Percentiles rank a stretch among this genome's conserved stretches.
phyloP scores from a whole-genome alignment of 2,329 filamentous ascomycete genomes.

The Cryphonectria carpinicola region DNA sequence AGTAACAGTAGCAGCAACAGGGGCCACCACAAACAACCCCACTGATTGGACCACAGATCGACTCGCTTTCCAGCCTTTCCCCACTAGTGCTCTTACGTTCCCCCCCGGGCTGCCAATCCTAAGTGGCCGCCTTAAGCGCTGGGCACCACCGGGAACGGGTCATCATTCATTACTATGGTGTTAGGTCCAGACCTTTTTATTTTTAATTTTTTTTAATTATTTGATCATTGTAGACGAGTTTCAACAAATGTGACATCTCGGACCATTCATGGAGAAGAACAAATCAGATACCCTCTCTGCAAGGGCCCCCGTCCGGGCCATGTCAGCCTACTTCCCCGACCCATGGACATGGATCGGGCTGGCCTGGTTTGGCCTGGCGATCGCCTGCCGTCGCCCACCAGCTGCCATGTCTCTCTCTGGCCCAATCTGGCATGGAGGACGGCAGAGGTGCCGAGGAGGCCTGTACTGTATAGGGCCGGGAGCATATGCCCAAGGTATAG shows the following conservation, averaged over 20 bases:
- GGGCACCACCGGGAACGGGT: neutral
- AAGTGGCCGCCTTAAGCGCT: conserved; percentile 10
- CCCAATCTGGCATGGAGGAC: neutral
- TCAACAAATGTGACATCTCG: neutral
- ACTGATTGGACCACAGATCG: conserved; percentile 1
- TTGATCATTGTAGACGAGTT: neutral
- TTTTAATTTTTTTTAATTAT: too few relatives aligned
- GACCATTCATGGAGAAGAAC: neutral
- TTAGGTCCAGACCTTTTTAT: neutral
- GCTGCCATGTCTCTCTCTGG: neutral
- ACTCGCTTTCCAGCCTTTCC: neutral
- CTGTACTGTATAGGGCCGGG: neutral
- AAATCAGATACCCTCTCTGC: neutral
- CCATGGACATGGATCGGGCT: neutral
- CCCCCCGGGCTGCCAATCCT: conserved; percentile 1
- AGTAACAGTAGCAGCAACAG: neutral
- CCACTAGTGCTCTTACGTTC: neutral
- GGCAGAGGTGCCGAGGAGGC: neutral
- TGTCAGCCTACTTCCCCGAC: neutral
- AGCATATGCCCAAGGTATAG: neutral
- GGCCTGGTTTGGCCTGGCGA: neutral
- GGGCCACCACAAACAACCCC: neutral
- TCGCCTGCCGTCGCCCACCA: neutral
- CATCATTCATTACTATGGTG: neutral
- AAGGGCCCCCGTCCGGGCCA: neutral